Base-by-base conservation (phyloP, 768 basidiomycete species). In the Trametes coccinea region DNA sequence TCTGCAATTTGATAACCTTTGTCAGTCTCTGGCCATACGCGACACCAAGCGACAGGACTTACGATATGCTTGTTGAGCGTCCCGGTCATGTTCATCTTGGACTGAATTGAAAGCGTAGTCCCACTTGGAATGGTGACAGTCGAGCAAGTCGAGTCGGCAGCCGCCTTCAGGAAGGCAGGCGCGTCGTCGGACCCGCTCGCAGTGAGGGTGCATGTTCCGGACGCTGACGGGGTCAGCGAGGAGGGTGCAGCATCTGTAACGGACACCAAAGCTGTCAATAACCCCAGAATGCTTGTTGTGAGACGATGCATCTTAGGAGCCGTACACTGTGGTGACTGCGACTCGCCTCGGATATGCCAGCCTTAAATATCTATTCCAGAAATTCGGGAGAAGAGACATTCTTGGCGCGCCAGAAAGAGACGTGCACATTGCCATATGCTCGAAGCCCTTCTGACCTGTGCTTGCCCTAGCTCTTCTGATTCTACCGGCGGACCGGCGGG, bases 61-160 rank as follows among this genome's bases (percentile, higher is more conserved):
- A 84, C 82, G 59, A 86, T 80, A 46, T 79, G 79, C 67, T 76
- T 83, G 70, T 85, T 73, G 1, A 66, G 56, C 3, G 83, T 69
- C 0, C 79, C 79, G 0, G 84, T 86, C 80, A 82, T 85, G 63
- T 85, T 79, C 68, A 86, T 60, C 31, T 78, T 74, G 5, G 81
- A 80, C 16, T 71, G 75, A 56, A 86, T 82, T 33, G 78, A 82
- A 51, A 86, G 72, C 5, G 82, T 84, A 6, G 79, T 80, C 4
- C 70, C 68, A 5, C 71, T 67, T 0, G 83, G 82, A 50, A 86
- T 75, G 2, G 71, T 66, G 4, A 83, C 77, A 0, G 76, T 80
- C 4, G 62, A 22, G 58, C 72, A 53, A 66, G 65, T 64, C 78
- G 82, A 27, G 72, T 68, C 55, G 72, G 70, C 58, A 3, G 80